Evolutionary conservation across 805 yeast genomes (phyloP).

Genomic region (Debaryomyces hansenii): DNA sequence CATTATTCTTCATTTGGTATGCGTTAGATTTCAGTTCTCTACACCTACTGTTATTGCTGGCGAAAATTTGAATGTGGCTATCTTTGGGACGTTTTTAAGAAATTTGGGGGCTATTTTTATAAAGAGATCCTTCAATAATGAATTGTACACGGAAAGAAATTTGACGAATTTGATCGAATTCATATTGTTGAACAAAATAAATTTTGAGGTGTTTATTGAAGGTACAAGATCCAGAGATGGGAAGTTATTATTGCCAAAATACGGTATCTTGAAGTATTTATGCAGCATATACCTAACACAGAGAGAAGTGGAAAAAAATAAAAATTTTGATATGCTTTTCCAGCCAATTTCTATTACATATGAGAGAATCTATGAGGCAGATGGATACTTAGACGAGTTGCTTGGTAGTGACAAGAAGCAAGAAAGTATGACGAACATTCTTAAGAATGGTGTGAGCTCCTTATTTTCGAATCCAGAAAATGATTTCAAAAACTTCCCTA

Average conservation of each 20-base stretch:
- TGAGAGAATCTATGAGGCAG: conserved; percentile 58
- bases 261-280: conserved; percentile 57
- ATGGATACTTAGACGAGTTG: conserved; percentile 55
- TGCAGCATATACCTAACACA: conserved; percentile 48
- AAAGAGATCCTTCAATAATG: conserved; percentile 48
- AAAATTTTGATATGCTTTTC: conserved; percentile 33
- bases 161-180: conserved; percentile 50
- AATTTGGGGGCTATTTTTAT: conserved; percentile 58
- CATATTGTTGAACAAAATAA: conserved; percentile 46
- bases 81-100: conserved; percentile 51
- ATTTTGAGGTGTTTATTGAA: conserved; percentile 61
- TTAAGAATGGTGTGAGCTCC: conserved; percentile 34
- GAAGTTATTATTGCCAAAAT: conserved; percentile 60
- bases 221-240: conserved; percentile 70
- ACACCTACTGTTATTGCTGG: conserved; percentile 63
- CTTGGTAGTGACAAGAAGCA: conserved; percentile 57
- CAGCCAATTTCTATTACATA: conserved; percentile 61
- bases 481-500: neutral
- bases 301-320: conserved; percentile 14
- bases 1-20: conserved; percentile 53
- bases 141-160: conserved; percentile 46
- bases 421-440: conserved; percentile 45
- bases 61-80: conserved; percentile 61
- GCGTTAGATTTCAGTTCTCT: conserved; percentile 53
- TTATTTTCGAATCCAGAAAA: conserved; percentile 14